These are phyloP conservation scores for Physaria fendleri DNA, from an alignment of 345 rosid species.

Conservation along the genomic window DNA sequence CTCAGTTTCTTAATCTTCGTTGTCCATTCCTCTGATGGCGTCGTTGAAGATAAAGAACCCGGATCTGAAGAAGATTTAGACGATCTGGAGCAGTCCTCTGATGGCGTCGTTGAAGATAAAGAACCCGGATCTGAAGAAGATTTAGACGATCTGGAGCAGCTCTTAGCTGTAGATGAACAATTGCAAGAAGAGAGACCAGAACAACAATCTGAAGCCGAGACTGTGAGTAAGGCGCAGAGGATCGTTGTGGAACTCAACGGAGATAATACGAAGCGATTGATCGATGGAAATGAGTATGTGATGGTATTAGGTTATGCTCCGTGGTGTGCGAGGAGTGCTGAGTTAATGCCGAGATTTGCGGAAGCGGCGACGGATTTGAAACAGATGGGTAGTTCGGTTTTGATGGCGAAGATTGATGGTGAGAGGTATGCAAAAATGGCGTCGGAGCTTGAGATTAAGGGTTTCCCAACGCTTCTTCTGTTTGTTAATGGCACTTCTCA, in stretches of 20 bases:
- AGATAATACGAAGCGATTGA: slow-evolving; percentile 43
- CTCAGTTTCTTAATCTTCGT: slow-evolving; percentile 26
- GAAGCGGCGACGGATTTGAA: slow-evolving; percentile 73
- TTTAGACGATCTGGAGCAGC: slow-evolving; percentile 45
- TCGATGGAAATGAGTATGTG: slow-evolving; percentile 53
- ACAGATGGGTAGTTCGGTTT: slow-evolving; percentile 45
- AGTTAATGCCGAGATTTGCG: slow-evolving; percentile 89
- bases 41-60: slow-evolving; percentile 11
- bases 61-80: slow-evolving; percentile 25
- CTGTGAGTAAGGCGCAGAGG: slow-evolving; percentile 72
- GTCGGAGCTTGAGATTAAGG: slow-evolving; percentile 58
- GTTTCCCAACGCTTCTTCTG: slow-evolving; percentile 78
- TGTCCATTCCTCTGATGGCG: slow-evolving; percentile 32
- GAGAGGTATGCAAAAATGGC: slow-evolving; percentile 76
- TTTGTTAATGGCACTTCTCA: slow-evolving; percentile 69
- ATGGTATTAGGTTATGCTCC: slow-evolving; percentile 82
- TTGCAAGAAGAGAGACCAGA: slow-evolving; percentile 32
- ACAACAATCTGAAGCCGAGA: slow-evolving; percentile 59
- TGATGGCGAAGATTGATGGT: slow-evolving; percentile 87
- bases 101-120: slow-evolving; percentile 16
- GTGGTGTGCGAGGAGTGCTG: slow-evolving; percentile 92
- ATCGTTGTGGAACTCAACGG: slow-evolving; percentile 66
- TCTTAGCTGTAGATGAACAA: slow-evolving; percentile 60
- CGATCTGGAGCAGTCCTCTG: slow-evolving; percentile 44
- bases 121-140: slow-evolving; percentile 24